Evolutionary conservation across 2,329 filamentous ascomycete genomes (phyloP), one percentile per base, ranked within the genome.

Genomic region (Cercospora zeae-maydis): DNA sequence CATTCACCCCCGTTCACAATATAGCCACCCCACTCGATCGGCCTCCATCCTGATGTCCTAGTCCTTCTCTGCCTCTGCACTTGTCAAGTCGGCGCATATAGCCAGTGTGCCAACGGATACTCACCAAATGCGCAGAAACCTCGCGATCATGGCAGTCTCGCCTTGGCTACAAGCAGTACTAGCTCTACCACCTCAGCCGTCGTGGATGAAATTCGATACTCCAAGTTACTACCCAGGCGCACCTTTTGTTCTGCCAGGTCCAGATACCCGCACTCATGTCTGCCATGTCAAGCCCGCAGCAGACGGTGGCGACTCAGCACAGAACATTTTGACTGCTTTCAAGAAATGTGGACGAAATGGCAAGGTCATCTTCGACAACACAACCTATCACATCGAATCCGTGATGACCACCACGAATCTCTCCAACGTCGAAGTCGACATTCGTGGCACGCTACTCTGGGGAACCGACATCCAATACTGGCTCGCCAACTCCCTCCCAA

Each of bases 271-370:
- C 21, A 45, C 58, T 4, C 61, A 63, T 2, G 19, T 49, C 14
- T 66, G 63, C 54, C 37, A 66, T 9, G 61, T 66, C 13, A 30
- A 66, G 16, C 14, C 45, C 8, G 36, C 58, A 34, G 31, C 47
- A 10, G 42, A 58, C 31, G 63, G 52, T 34, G 82, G 84, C 67
- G 82, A 84, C 70, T 63, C 61, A 2, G 78, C 80, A 24, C 80
- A 82, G 7, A 79, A 82, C 39, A 83, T 85, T 53, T 66, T 82
- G 0, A 65, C 78, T 3, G 83, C 83, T 0, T 84, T 85, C 71
- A 69, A 76, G 27, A 70, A 78, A 30, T 85, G 83, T 67, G 76
- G 81, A 2, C 75, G 76, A 47, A 78, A 82, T 57, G 81, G 82
- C 42, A 80, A 75, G 54, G 77, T 86, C 62, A 76, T 83, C 39